Percentiles rank a stretch among this genome's conserved stretches.
Evolutionary conservation across 2,329 filamentous ascomycete species (phyloP).

Genomic region (Verticillium klebahnii): DNA sequence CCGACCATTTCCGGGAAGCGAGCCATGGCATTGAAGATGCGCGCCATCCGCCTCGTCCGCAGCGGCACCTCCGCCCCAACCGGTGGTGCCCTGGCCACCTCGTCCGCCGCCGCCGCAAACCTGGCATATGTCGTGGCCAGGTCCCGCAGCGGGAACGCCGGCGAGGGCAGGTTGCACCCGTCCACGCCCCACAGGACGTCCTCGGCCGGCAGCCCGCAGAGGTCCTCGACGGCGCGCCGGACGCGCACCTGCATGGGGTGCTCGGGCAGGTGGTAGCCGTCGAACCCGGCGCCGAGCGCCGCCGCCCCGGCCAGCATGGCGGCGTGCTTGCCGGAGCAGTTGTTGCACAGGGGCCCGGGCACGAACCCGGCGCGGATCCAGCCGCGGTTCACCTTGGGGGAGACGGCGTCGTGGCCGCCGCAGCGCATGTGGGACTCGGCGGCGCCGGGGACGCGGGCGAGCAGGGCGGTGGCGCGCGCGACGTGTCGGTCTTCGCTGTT

Average conservation of each 20-base stretch:
- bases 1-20: conserved; percentile 36
- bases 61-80: background rate
- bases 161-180: conserved; percentile 43
- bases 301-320: conserved; percentile 40
- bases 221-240: conserved; percentile 27
- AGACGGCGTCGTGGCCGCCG: conserved; percentile 34
- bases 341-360: conserved; percentile 34
- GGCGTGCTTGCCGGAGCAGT: conserved; percentile 44
- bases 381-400: conserved; percentile 24
- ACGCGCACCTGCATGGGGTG: conserved; percentile 36
- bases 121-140: conserved; percentile 29
- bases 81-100: background rate
- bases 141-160: conserved; percentile 31
- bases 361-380: conserved; percentile 34
- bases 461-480: conserved; percentile 28
- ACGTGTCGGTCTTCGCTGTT: conserved; percentile 37
- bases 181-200: conserved; percentile 36
- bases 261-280: conserved; percentile 27
- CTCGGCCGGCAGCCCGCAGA: conserved; percentile 21
- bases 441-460: conserved; percentile 22
- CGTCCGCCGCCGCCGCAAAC: conserved; percentile 29
- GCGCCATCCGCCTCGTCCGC: conserved; percentile 20
- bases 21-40: conserved; percentile 37
- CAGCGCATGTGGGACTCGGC: conserved; percentile 34
- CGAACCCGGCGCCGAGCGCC: conserved; percentile 24